Base-by-base conservation (phyloP, 495 filamentous ascomycete species). In the Hyaloscypha finlandica region DNA sequence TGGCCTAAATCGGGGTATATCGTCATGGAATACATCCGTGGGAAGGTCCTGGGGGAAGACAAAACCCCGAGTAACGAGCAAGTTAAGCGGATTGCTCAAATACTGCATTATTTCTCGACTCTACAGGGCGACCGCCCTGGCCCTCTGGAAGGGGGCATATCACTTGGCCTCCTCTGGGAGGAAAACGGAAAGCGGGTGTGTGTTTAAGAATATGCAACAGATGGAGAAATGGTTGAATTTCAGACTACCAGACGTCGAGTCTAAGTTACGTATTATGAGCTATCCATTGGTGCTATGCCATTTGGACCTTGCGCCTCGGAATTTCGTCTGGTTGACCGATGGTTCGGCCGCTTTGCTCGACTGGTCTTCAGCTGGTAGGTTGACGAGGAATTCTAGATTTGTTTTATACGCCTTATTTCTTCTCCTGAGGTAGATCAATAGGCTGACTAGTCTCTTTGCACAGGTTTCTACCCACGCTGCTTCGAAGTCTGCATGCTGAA, bases 1-100 rank as follows among this genome's bases (percentile, higher is more conserved):
- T 14, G 72, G 45, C 62, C 68, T 19, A n/a, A 42, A 12, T 56
- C 56, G 42, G 77, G 76, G 0, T 78, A 77, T 71, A 71, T 78
- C 25, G 67, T 78, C 33, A 77, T 78, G 74, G 74, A 76, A 51
- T 76, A 73, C 63, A 72, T 78, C 25, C 30, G 74, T 31, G 73
- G 75, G n/a, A 70, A 68, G 67, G 58, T 73, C 14, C 52, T 75
- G 14, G 69, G 74, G 42, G 67, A 70, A 12, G 65, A 75, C 2
- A 70, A 73, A 32, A 67, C 74, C 9, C 19, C 66, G 30, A 20
- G n/a, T 54, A 19, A 48, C 4, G 42, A 14, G 16, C 53, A 58
- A 16, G 68, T 75, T 31, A 14, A 73, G 22, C 63, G 39, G 37
- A 67, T 74, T 64, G 70, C 56, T 3, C 33, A 57, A n/a, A 67